Conservation (phyloP, 306 rosid genomes). For the Dalbergia cultrata region DNA sequence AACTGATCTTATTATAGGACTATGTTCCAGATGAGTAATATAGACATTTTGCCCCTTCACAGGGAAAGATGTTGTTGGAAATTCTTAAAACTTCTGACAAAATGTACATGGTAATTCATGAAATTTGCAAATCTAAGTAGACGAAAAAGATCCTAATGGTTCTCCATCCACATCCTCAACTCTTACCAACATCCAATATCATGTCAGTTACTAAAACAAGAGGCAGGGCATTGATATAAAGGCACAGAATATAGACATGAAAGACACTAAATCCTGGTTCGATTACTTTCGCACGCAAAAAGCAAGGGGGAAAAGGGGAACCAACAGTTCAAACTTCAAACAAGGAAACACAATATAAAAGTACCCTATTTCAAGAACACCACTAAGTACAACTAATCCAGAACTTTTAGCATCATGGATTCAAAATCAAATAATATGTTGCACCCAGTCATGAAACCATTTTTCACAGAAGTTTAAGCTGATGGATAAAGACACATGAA, state of each 20-base stretch:
- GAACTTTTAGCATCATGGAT: slow-evolving; percentile 2
- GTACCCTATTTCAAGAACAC: not conserved
- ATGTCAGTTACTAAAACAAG: slow-evolving; percentile 20
- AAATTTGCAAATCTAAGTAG: slow-evolving; percentile 11
- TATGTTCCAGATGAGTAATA: too few relatives aligned
- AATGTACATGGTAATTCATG: not conserved
- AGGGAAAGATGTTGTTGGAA: not conserved
- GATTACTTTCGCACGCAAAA: not conserved
- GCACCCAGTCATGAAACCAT: slow-evolving; percentile 6
- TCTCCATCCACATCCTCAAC: slow-evolving; percentile 40
- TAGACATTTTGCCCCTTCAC: too few relatives aligned
- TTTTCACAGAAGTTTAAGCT: too few relatives aligned
- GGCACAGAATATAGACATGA: slow-evolving; percentile 19
- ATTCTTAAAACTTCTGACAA: slow-evolving; percentile 15
- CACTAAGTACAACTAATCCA: slow-evolving; percentile 11
- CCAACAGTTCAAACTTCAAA: not conserved
- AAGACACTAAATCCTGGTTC: slow-evolving; percentile 27
- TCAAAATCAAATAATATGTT: slow-evolving; percentile 13
- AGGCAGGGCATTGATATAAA: slow-evolving; percentile 9
- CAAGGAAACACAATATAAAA: not conserved
- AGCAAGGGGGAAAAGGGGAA: slow-evolving; percentile 1
- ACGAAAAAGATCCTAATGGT: slow-evolving; percentile 31
- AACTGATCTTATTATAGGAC: not conserved
- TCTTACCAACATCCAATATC: slow-evolving; percentile 15
- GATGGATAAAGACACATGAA: too few relatives aligned